Evolutionary conservation across 2,329 filamentous ascomycete species (phyloP).

Genomic region (Lachnellula arida): DNA sequence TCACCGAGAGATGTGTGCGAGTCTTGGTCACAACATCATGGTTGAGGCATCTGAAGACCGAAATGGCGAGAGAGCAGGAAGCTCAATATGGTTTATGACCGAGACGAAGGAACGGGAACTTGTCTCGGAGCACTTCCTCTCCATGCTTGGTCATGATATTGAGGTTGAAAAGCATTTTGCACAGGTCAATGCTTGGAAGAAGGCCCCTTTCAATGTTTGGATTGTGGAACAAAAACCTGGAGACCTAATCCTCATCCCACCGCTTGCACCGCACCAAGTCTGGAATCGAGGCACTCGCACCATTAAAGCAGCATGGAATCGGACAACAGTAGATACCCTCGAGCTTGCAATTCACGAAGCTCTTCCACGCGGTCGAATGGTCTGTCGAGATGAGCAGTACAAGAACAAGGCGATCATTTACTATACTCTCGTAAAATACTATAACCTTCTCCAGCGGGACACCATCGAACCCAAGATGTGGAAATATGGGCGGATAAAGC

Average conservation of each 20-base stretch:
- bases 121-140: conserved; percentile 90
- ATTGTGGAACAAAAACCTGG: conserved; percentile 86
- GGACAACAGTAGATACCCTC: conserved; percentile 87
- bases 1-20: conserved; percentile 97
- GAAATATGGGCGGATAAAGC: conserved; percentile 47
- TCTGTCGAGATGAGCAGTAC: conserved; percentile 97
- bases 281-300: conserved; percentile 97
- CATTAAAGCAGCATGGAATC: conserved; percentile 97
- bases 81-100: conserved; percentile 98
- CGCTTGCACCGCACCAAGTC: conserved; percentile 91
- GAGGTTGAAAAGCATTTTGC: conserved; percentile 97
- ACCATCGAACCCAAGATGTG: conserved; percentile 39
- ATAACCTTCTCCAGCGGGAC: conserved; percentile 53
- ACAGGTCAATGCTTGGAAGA: conserved; percentile 91
- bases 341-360: conserved; percentile 83
- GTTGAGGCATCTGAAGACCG: conserved; percentile 76
- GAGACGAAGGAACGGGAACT: conserved; percentile 87
- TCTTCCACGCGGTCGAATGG: conserved; percentile 79
- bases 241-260: conserved; percentile 90
- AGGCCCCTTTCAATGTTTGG: conserved; percentile 88
- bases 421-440: conserved; percentile 79
- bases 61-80: conserved; percentile 75
- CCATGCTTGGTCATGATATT: conserved; percentile 89
- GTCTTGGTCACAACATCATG: conserved; percentile 96
- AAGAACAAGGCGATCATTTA: conserved; percentile 97